Conservation (phyloP, 192 early-diverging fungal species). For the Coemansia sp. region DNA sequence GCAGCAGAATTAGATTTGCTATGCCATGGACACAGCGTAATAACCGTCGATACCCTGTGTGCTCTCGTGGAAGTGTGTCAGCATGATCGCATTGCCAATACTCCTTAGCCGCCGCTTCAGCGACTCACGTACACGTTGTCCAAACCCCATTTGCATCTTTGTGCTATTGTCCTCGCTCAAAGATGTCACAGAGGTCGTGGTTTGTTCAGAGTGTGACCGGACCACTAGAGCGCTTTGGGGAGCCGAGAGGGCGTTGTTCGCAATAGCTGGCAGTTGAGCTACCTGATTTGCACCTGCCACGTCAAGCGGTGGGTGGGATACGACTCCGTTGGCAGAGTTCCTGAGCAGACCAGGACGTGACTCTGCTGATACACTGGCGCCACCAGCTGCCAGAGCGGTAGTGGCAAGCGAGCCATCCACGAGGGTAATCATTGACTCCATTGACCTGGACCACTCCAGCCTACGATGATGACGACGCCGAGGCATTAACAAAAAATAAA, state of each 20-base stretch:
- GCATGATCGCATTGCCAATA: conserved; percentile 15
- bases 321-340: background rate
- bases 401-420: conserved; percentile 21
- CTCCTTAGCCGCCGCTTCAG: conserved; percentile 23
- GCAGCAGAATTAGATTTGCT: too few species aligned
- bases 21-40: conserved; percentile 18
- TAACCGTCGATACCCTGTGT: conserved; percentile 27
- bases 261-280: background rate
- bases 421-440: conserved; percentile 45
- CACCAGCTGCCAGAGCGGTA: background rate
- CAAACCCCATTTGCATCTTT: conserved; percentile 18
- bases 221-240: conserved; percentile 18
- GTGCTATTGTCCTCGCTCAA: background rate
- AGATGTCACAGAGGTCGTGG: conserved; percentile 1
- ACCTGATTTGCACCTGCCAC: background rate
- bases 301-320: background rate
- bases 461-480: conserved; percentile 39
- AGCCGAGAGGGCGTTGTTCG: background rate
- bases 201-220: conserved; percentile 45
- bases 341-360: conserved; percentile 20
- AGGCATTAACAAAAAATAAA: conserved; percentile 24
- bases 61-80: conserved; percentile 13
- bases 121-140: conserved; percentile 31
- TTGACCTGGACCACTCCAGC: conserved; percentile 45
- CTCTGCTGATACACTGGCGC: conserved; percentile 6